Evolutionary conservation across 192 early-diverging fungal species (phyloP), one percentile per base, ranked within the genome.

Genomic region (Entomortierella beljakovae): DNA sequence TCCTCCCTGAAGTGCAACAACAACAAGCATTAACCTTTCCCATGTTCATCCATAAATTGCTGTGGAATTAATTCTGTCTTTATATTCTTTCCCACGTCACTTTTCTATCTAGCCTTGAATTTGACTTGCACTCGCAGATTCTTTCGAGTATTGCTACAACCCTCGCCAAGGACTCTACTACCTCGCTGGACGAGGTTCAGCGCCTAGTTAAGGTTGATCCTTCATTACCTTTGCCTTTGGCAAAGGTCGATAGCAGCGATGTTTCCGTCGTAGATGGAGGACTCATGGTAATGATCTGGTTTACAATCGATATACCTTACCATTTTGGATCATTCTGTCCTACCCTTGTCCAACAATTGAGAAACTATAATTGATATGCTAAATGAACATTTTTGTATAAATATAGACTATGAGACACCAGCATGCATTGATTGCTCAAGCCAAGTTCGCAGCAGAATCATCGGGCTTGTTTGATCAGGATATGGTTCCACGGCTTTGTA

Each of bases 71-170:
- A n/a, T n/a, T n/a, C n/a, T n/a, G n/a, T n/a, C n/a, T n/a, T n/a
- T n/a, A n/a, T n/a, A n/a, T n/a, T n/a, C n/a, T n/a, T 28, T 28
- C 16, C 0, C 7, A 22, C 55, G 11, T 18, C 31, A 33, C 49
- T 42, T n/a, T n/a, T n/a, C n/a, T n/a, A n/a, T n/a, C n/a, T 79
- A 88, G 87, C 18, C 83, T 88, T 60, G 83, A 89, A 33, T 72
- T 84, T 57, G 85, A 89, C 68, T 70, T 89, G 61, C 88, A 87
- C 52, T 76, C 80, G 18, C 84, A 83, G 49, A 86, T 89, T 42
- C 61, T 89, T 6, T 74, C 82, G 70, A 81, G 82, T 22, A 68
- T 89, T 26, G 83, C 86, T 53, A 80, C 84, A 49, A 85, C 85
- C 16, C 73, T 84, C 18, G 86, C 83, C 33, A 80, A 82, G 61